Conservation (phyloP, 176 grass and related monocot genomes). For the Hordeum vulgare region DNA sequence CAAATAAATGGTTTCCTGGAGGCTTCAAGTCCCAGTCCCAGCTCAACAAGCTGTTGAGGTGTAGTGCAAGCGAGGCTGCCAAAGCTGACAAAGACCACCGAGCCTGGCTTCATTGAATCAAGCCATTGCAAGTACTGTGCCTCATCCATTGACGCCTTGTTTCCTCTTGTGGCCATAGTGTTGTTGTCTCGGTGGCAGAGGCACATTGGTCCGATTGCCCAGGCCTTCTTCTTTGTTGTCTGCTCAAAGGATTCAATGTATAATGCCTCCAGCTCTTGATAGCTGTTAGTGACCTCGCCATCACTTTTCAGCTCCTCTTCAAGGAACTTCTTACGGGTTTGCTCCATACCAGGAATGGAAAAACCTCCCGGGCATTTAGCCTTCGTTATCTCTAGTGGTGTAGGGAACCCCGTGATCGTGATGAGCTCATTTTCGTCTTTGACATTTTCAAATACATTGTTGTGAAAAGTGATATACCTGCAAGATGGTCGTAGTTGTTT, state of each 20-base stretch:
- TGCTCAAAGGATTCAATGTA: conserved; percentile 38
- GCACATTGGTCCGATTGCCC: conserved; percentile 53
- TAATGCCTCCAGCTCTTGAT: conserved; percentile 42
- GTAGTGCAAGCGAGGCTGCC: conserved; percentile 42
- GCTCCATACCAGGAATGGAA: background rate
- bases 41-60: conserved; percentile 50
- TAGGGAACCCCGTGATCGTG: conserved; percentile 40
- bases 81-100: conserved; percentile 68
- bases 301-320: conserved; percentile 29
- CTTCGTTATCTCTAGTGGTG: conserved; percentile 37
- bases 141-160: conserved; percentile 43
- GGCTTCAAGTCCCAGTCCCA: conserved; percentile 55
- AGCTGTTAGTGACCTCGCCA: conserved; percentile 61
- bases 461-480: conserved; percentile 19
- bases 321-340: conserved; percentile 15
- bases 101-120: conserved; percentile 31
- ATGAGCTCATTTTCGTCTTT: conserved; percentile 39
- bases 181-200: conserved; percentile 32
- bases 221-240: conserved; percentile 35
- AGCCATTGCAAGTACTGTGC: conserved; percentile 49
- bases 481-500: background rate
- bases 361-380: background rate
- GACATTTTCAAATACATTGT: conserved; percentile 33
- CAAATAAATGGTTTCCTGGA: conserved; percentile 48
- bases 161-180: conserved; percentile 32